phyloP scores from a whole-genome alignment of 1,284 basidiomycete species.

The Vanrija humicola region DNA sequence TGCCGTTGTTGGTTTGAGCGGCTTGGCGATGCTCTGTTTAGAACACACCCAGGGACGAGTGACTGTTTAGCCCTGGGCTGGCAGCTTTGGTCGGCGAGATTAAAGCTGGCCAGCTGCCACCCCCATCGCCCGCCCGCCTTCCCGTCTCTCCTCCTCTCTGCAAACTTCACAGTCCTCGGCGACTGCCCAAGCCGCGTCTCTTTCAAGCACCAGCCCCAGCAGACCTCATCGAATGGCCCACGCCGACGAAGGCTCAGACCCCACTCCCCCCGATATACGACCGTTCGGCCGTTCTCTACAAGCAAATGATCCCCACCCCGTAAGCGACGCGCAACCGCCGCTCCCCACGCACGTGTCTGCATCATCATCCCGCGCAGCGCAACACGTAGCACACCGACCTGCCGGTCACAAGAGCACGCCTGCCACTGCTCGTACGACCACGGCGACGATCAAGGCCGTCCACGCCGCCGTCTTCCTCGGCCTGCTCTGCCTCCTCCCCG shows the following conservation, averaged over 20 bases:
- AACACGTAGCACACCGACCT: no score
- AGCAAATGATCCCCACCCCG: background rate
- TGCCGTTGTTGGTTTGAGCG: no score
- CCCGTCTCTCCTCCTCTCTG: background rate
- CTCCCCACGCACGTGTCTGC: no score
- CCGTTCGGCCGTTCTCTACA: background rate
- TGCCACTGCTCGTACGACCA: background rate
- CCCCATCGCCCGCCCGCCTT: background rate
- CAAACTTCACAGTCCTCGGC: background rate
- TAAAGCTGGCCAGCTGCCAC: no score
- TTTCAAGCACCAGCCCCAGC: background rate
- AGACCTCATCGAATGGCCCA: background rate
- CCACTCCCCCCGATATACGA: slow-evolving; percentile 10
- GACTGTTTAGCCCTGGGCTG: no score
- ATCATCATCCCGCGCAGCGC: no score
- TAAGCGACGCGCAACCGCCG: background rate
- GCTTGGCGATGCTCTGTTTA: no score
- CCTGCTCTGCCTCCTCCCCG: background rate
- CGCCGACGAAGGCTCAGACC: slow-evolving; percentile 1
- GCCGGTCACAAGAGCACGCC: background rate
- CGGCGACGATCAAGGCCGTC: background rate
- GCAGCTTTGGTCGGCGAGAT: no score
- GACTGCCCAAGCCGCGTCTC: background rate
- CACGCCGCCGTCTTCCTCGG: background rate
- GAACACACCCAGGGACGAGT: no score